Base-by-base conservation (phyloP, 2,329 filamentous ascomycete species). In the Kalmusia sp. region DNA sequence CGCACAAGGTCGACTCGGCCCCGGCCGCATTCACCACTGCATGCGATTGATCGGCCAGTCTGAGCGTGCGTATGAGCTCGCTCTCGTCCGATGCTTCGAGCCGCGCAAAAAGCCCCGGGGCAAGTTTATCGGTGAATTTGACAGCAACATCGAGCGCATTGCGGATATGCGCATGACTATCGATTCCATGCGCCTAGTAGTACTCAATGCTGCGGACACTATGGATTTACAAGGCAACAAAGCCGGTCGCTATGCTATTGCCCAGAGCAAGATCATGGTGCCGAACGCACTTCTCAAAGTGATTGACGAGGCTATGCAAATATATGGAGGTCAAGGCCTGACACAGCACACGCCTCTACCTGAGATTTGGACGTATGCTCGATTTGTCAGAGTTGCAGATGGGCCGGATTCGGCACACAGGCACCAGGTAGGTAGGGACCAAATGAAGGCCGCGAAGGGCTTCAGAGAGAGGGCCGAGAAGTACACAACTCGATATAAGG, bases 291-390 rank as follows among this genome's bases (percentile, higher is more conserved):
- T 74, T 15, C 66, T 72, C 37, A 73, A 72, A 50, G 69, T 76
- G 34, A 77, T 78, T 45, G 75, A 78, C 58, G 73, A 76, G 58
- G 75, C 73, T 27, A 77, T 77, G 73, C 76, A 77, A 57, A 69
- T 77, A 39, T 77, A 76, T 59, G 75, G 76, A 38, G 76, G 74
- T 0, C 72, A 76, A 56, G 76, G 76, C 6, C 49, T 78, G 12
- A 77, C 73, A 14, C 76, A 78, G 52, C 73, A 77, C 59, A 77
- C 76, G 3, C 70, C 74, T 1, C 58, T 78, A 43, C 74, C 76
- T 6, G 73, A 77, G 63, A 65, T 78, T 54, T 78, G 76, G 76
- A 76, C 76, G 22, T 77, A 77, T 63, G 75, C 76, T 1, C 51
- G 76, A 21, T 76, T 76, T 59, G 73, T 77, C 25, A 61, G 76